Percentiles rank a stretch among this genome's conserved stretches.
phyloP scores from a whole-genome alignment of 768 basidiomycete species.

The Amanita pseudoporphyria region DNA sequence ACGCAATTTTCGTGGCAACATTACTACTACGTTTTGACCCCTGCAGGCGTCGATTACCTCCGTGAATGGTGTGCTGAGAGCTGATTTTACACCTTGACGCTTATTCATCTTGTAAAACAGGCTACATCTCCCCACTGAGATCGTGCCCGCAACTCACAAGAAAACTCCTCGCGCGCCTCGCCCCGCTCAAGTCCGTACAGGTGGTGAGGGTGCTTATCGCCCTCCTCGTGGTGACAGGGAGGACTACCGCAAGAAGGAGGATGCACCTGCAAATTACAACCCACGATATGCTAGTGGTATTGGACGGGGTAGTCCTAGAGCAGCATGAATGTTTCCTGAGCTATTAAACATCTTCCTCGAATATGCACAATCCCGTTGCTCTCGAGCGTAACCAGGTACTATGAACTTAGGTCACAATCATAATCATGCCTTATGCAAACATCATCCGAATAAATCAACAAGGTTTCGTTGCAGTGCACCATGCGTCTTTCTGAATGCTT shows the following conservation, averaged over 20 bases:
- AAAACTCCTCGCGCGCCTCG: slow-evolving; percentile 85
- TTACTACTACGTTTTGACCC: slow-evolving; percentile 97
- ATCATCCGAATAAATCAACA: slow-evolving; percentile 34
- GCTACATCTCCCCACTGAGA: slow-evolving; percentile 91
- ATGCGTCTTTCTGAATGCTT: slow-evolving; percentile 14
- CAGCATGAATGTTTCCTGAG: slow-evolving; percentile 34
- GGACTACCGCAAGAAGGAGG: slow-evolving; percentile 90
- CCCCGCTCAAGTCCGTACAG: slow-evolving; percentile 64
- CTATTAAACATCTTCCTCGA: slow-evolving; percentile 1
- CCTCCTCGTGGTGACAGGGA: slow-evolving; percentile 85
- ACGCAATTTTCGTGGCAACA: slow-evolving; percentile 99
- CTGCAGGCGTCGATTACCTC: slow-evolving; percentile 95
- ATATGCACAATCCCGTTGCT: not conserved
- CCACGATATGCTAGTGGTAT: slow-evolving; percentile 83
- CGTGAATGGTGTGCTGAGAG: slow-evolving; percentile 60
- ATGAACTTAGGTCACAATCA: not conserved
- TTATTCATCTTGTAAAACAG: slow-evolving; percentile 27
- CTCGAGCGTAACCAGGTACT: not conserved
- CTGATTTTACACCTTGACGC: not conserved
- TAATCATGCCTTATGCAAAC: not conserved
- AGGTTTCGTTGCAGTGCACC: slow-evolving; percentile 24
- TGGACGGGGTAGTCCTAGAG: slow-evolving; percentile 79
- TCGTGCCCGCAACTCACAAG: slow-evolving; percentile 97
- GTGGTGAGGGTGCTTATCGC: slow-evolving; percentile 70
- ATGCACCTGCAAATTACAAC: slow-evolving; percentile 79